These are phyloP conservation scores for Cladosporium sp. DNA, from an alignment of 2,329 filamentous ascomycete genomes.

Conservation along the genomic window DNA sequence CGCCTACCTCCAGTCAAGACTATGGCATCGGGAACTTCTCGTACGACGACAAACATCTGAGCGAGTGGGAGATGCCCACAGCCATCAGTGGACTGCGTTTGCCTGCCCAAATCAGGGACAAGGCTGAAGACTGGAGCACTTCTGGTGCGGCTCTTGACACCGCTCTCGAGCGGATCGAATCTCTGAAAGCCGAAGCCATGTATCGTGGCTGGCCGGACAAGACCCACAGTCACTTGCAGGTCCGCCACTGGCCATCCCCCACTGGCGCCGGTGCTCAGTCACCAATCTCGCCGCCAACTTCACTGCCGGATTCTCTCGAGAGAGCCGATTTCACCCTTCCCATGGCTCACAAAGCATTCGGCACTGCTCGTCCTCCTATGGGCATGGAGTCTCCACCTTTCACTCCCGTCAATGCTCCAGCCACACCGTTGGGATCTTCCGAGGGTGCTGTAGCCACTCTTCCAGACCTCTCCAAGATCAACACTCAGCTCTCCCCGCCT, in stretches of 20 bases:
- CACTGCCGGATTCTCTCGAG: constrained; percentile 5
- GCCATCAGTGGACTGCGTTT: constrained; percentile 32
- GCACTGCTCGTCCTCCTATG: not conserved
- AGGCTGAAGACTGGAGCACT: constrained; percentile 36
- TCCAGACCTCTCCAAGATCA: constrained; percentile 18
- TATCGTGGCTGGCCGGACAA: constrained; percentile 29
- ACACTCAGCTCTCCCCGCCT: constrained; percentile 18
- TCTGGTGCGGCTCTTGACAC: constrained; percentile 44
- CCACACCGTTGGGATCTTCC: constrained; percentile 17
- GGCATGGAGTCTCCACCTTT: constrained; percentile 31
- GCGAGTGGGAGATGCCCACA: constrained; percentile 35
- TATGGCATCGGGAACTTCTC: constrained; percentile 30
- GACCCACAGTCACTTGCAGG: constrained; percentile 10
- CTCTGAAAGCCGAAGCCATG: constrained; percentile 31
- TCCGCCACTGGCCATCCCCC: constrained; percentile 15
- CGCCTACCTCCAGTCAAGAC: constrained; percentile 18
- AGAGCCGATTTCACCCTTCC: constrained; percentile 5
- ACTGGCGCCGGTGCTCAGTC: constrained; percentile 14
- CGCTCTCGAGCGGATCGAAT: constrained; percentile 33
- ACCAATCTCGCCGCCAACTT: constrained; percentile 14
- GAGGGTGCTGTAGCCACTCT: constrained; percentile 5
- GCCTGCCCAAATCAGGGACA: constrained; percentile 31
- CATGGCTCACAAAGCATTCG: not conserved
- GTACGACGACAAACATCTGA: constrained; percentile 35
- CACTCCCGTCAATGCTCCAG: constrained; percentile 24